phyloP scores from a whole-genome alignment of 129 eudicot species.

The Deinandra increscens region DNA sequence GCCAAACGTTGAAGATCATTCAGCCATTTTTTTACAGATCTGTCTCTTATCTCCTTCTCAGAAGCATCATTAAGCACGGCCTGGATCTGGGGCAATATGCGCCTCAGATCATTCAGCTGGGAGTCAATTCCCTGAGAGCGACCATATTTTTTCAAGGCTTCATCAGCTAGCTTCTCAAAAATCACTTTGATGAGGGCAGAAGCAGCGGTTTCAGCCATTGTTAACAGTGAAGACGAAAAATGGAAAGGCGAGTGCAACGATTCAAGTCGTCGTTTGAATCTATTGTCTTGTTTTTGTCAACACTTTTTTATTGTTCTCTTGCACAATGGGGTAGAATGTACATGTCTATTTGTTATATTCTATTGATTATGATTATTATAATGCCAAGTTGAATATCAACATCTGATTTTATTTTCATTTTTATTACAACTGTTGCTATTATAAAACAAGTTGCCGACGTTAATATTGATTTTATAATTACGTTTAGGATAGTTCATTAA shows the following conservation, averaged over 20 bases:
- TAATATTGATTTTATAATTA: no score
- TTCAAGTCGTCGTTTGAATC: no score
- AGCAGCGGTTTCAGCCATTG: not conserved
- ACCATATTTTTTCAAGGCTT: conserved; percentile 19
- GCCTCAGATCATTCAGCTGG: conserved; percentile 8
- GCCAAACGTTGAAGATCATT: not conserved
- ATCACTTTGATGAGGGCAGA: conserved; percentile 9
- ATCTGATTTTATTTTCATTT: no score
- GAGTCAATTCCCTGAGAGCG: conserved; percentile 23
- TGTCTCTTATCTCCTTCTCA: conserved; percentile 28
- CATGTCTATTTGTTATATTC: no score
- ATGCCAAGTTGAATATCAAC: no score
- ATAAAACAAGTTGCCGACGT: no score
- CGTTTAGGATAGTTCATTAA: no score
- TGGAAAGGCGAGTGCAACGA: not conserved
- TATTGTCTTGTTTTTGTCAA: no score
- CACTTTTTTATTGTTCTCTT: no score
- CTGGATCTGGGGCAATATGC: conserved; percentile 18
- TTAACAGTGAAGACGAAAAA: not conserved
- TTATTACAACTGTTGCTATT: no score
- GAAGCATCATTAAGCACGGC: conserved; percentile 50
- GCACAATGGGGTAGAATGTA: no score
- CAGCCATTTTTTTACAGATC: conserved; percentile 8
- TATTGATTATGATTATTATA: no score
- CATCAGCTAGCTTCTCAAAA: conserved; percentile 33